phyloP scores from a whole-genome alignment of 148 eudicot species.

The Limonium bicolor region DNA sequence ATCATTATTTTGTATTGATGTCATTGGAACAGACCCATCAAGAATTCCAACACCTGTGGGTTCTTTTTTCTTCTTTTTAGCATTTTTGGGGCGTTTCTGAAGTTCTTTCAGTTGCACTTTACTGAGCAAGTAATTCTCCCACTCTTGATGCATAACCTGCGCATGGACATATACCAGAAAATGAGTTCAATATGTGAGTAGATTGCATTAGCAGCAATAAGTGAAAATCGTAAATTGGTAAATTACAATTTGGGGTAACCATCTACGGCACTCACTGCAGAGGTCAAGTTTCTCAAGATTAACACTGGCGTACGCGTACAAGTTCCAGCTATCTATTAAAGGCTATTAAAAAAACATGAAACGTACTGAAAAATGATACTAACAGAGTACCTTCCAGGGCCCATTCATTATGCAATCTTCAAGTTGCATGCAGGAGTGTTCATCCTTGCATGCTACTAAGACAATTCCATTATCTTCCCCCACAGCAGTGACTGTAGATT shows the following conservation, averaged over 20 bases:
- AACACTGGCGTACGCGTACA: too few relatives aligned
- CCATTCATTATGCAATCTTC: constrained; percentile 80
- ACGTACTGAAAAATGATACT: too few relatives aligned
- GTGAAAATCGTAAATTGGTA: too few relatives aligned
- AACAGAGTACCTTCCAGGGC: constrained; percentile 53
- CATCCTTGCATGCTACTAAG: constrained; percentile 92
- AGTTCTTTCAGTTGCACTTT: constrained; percentile 75
- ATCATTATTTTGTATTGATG: constrained; percentile 50
- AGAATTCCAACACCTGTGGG: constrained; percentile 92
- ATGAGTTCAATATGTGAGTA: too few relatives aligned
- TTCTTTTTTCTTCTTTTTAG: constrained; percentile 70
- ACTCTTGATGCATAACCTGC: constrained; percentile 86
- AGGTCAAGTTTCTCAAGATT: too few relatives aligned
- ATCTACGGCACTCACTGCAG: too few relatives aligned
- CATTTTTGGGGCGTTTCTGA: constrained; percentile 36
- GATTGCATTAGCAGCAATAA: too few relatives aligned
- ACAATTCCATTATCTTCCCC: constrained; percentile 57
- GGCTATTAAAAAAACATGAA: too few relatives aligned
- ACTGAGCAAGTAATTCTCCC: constrained; percentile 94
- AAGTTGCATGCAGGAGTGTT: constrained; percentile 89
- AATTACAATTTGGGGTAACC: too few relatives aligned
- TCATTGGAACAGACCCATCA: constrained; percentile 47
- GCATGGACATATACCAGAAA: too few relatives aligned
- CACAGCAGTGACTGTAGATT: constrained; percentile 13
- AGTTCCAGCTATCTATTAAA: too few relatives aligned